Conservation (phyloP, 2,329 filamentous ascomycete species). For the Stagonosporopsis vannaccii region DNA sequence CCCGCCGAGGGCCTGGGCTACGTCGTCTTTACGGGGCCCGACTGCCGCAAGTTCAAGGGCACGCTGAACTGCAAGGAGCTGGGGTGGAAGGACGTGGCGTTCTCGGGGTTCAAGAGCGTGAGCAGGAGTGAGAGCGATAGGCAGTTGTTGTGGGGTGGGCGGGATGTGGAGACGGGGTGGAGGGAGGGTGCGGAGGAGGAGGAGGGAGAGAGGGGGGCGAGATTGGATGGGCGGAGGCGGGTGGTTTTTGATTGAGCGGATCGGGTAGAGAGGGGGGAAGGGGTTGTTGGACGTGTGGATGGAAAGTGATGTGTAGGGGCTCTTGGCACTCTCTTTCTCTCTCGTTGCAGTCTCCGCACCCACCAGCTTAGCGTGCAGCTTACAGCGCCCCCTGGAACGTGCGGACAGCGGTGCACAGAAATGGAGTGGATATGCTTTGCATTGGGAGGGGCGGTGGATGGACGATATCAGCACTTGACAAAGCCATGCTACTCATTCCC, state of each 20-base stretch:
- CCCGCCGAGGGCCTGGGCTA: constrained; percentile 25
- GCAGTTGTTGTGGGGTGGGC: constrained; percentile 20
- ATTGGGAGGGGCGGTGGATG: too few relatives aligned
- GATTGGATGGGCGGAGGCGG: constrained; percentile 5
- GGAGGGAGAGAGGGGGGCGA: constrained; percentile 6
- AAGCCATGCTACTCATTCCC: too few relatives aligned
- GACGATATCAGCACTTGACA: background rate
- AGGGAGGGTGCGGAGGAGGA: background rate
- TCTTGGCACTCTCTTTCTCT: too few relatives aligned
- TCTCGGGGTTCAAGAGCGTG: constrained; percentile 28
- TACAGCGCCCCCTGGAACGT: too few relatives aligned
- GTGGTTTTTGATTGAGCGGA: constrained; percentile 11
- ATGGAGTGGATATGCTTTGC: too few relatives aligned
- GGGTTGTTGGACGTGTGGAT: too few relatives aligned
- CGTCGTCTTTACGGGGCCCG: constrained; percentile 29
- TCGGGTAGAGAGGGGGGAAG: too few relatives aligned
- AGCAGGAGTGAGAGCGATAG: constrained; percentile 26
- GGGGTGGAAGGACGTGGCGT: constrained; percentile 31
- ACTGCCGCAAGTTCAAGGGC: constrained; percentile 36
- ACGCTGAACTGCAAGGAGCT: constrained; percentile 27
- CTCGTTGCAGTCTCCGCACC: too few relatives aligned
- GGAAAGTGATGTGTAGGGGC: too few relatives aligned
- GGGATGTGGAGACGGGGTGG: constrained; percentile 15
- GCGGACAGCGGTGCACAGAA: too few relatives aligned
- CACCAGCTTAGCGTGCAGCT: too few relatives aligned